Percentiles rank a stretch among this genome's conserved stretches.
Conservation (phyloP, 768 basidiomycete species). For the Auriscalpium orientale region DNA sequence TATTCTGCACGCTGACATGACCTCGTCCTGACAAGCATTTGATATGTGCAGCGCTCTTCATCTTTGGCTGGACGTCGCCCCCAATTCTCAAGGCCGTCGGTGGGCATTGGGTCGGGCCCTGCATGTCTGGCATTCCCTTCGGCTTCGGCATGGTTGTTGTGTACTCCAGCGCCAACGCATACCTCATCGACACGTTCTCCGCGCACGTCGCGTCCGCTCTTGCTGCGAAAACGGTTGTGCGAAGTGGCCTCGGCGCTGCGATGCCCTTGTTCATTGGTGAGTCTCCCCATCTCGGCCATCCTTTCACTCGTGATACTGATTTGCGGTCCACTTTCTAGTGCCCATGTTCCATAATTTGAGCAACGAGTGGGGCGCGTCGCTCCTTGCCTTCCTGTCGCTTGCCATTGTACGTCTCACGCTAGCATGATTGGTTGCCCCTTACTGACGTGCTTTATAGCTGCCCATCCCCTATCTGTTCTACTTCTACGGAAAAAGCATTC, state of each 20-base stretch:
- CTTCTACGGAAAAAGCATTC: conserved; percentile 29
- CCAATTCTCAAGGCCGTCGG: conserved; percentile 26
- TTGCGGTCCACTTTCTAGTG: conserved; percentile 1
- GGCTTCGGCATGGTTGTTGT: conserved; percentile 32
- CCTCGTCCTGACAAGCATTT: neutral
- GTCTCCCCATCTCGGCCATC: too few species aligned
- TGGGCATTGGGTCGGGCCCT: conserved; percentile 31
- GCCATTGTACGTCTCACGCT: conserved; percentile 22
- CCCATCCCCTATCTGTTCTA: conserved; percentile 34
- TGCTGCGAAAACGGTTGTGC: conserved; percentile 31
- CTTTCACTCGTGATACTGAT: too few species aligned
- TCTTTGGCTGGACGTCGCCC: conserved; percentile 37
- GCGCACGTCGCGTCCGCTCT: conserved; percentile 50
- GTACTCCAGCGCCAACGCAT: conserved; percentile 33
- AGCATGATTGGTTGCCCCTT: neutral
- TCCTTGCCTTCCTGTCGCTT: conserved; percentile 28
- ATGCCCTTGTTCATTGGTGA: conserved; percentile 27
- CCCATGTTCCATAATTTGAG: conserved; percentile 34
- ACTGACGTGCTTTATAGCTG: neutral
- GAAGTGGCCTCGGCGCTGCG: conserved; percentile 29
- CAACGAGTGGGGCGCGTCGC: conserved; percentile 31
- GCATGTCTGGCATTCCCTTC: conserved; percentile 29
- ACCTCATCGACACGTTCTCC: conserved; percentile 56
- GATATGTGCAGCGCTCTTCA: conserved; percentile 26
- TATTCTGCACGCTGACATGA: neutral